Evolutionary conservation across 371 early-diverging fungal genomes (phyloP), one percentile per base, ranked within the genome.

Genomic region (Umbelopsis sp.): DNA sequence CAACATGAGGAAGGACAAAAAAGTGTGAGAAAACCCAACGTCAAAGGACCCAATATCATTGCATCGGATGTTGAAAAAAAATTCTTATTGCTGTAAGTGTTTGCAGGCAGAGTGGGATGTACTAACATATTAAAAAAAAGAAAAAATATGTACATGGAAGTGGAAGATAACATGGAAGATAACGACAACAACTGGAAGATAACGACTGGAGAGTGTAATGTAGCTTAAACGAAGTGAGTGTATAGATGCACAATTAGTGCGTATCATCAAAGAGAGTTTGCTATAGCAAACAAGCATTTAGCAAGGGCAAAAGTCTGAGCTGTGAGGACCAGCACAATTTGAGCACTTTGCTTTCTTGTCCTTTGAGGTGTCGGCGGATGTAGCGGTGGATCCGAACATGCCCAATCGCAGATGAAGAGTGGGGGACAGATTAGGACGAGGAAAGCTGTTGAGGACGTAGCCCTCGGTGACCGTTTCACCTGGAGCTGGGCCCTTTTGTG

Each of bases 291-390:
- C 1, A 29, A 29, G 29, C 29, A 1, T 44, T 76, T 73, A 83
- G 63, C 83, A 83, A 53, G 83, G 83, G 63, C 83, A 83, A 63
- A 80, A 83, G 38, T 79, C 78, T 35, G 83, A 80, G 22, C 78
- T 76, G 69, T 83, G 83, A 66, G 83, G 83, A 44, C 83, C 83
- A 70, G 80, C 75, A 45, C 83, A 83, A 67, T 79, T 83, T 57
- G 68, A 71, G 66, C 83, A 83, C 37, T 70, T 63, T 70, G 46
- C 68, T 52, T 24, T 64, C 35, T 50, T 44, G 57, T 65, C 51
- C 69, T 51, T 45, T 45, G 68, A 35, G 65, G 57, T 29, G 46
- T 68, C 72, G 25, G 70, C 64, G 14, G 73, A n/a, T 48, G 72
- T 68, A 18, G 79, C 69, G 22, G 77, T 76, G n/a, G 70, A 70